phyloP scores from a whole-genome alignment of 1,284 basidiomycete species.

The Xerocomus nothofagi region DNA sequence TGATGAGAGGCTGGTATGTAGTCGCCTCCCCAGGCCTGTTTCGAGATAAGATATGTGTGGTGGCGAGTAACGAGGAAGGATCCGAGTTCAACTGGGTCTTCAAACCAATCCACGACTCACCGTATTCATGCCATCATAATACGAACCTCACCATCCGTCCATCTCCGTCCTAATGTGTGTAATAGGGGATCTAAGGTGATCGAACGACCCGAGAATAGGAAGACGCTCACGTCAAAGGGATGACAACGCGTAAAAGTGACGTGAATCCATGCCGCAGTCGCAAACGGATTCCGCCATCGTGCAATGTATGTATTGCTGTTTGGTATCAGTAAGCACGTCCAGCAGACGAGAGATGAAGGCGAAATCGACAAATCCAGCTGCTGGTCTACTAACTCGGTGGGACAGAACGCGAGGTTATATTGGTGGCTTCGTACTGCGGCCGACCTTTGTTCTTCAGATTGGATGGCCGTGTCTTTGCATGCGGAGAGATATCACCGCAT shows the following conservation, averaged over 20 bases:
- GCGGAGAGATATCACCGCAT: too few relatives aligned
- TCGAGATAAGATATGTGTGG: background rate
- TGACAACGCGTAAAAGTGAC: slow-evolving; percentile 44
- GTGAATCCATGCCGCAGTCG: slow-evolving; percentile 46
- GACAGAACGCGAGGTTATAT: slow-evolving; percentile 41
- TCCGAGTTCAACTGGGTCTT: background rate
- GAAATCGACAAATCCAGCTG: slow-evolving; percentile 34
- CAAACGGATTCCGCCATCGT: slow-evolving; percentile 43
- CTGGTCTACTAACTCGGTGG: slow-evolving; percentile 38
- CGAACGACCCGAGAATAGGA: background rate
- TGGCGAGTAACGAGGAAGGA: background rate
- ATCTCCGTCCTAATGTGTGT: slow-evolving; percentile 40
- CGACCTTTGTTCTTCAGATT: too few relatives aligned
- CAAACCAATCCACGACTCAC: slow-evolving; percentile 20
- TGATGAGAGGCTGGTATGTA: slow-evolving; percentile 34
- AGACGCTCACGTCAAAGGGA: slow-evolving; percentile 41
- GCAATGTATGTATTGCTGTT: slow-evolving; percentile 42
- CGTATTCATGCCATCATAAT: slow-evolving; percentile 39
- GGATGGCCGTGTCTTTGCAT: too few relatives aligned
- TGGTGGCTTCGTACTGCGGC: slow-evolving; percentile 37
- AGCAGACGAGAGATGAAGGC: too few relatives aligned
- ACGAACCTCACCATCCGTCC: slow-evolving; percentile 40
- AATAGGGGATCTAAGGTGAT: background rate
- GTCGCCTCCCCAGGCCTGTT: slow-evolving; percentile 34
- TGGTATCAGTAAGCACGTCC: background rate